phyloP scores from a whole-genome alignment of 331 rosid genomes.

The Erythrophleum ivorense region DNA sequence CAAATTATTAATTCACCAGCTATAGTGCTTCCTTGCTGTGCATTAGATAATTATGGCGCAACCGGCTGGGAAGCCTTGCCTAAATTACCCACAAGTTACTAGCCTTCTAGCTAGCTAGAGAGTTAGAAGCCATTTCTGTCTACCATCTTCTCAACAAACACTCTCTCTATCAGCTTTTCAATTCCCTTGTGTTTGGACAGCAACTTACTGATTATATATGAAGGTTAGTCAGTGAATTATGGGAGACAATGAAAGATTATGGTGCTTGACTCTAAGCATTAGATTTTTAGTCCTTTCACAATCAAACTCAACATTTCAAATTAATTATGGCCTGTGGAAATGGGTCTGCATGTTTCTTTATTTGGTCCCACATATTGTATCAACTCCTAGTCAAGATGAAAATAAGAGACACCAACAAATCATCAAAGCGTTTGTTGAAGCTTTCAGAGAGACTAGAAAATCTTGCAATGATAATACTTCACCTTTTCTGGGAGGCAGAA shows the following conservation, averaged over 20 bases:
- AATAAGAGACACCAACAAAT: conserved; percentile 51
- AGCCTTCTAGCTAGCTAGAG: background rate
- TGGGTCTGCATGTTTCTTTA: conserved; percentile 41
- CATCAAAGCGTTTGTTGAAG: conserved; percentile 49
- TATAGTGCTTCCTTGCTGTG: background rate
- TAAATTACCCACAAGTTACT: conserved; percentile 40
- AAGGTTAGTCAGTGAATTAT: conserved; percentile 43
- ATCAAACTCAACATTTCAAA: conserved; percentile 37
- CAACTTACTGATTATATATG: conserved; percentile 50
- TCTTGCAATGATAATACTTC: conserved; percentile 39
- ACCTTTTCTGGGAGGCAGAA: conserved; percentile 41
- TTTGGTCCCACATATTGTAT: conserved; percentile 53
- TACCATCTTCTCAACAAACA: conserved; percentile 11
- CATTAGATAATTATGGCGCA: background rate
- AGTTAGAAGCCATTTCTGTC: conserved; percentile 31
- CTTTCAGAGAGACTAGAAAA: conserved; percentile 33
- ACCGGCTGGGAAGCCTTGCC: background rate
- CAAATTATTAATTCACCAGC: background rate
- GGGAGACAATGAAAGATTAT: conserved; percentile 50
- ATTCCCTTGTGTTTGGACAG: conserved; percentile 39
- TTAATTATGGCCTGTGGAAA: conserved; percentile 33
- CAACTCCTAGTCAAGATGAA: conserved; percentile 50
- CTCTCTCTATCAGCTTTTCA: conserved; percentile 31
- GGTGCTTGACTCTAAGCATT: conserved; percentile 48
- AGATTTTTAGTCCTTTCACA: conserved; percentile 33